A percentile compares a stretch with the other conserved stretches of the same genome.
phyloP scores from a whole-genome alignment of 2,329 filamentous ascomycete genomes.

The Epichloe glyceriae region DNA sequence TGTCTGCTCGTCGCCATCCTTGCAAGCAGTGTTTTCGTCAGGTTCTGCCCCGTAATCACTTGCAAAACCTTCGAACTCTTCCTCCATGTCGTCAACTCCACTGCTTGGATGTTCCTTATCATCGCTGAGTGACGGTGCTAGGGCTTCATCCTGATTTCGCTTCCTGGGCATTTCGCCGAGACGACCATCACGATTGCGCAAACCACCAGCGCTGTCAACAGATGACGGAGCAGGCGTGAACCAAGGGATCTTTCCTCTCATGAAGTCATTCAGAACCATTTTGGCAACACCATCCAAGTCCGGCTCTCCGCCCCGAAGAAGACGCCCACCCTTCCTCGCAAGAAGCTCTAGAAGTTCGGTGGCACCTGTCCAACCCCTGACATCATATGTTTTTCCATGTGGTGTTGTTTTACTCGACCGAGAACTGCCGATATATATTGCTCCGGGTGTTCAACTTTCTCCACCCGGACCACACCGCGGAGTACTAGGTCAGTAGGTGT shows the following conservation, averaged over 20 bases:
- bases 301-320: slow-evolving; percentile 86
- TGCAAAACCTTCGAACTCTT: not conserved
- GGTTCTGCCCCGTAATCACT: not conserved
- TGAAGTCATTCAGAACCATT: slow-evolving; percentile 93
- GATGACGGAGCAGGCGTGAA: slow-evolving; percentile 66
- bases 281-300: slow-evolving; percentile 92
- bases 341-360: slow-evolving; percentile 78
- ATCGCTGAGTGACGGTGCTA: slow-evolving; percentile 20
- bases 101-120: not conserved
- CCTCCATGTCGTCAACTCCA: not conserved
- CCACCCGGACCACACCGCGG: slow-evolving; percentile 81
- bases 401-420: slow-evolving; percentile 65
- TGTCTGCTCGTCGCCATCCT: not conserved
- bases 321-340: slow-evolving; percentile 71
- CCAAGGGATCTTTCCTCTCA: slow-evolving; percentile 93
- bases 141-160: slow-evolving; percentile 49
- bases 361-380: slow-evolving; percentile 64
- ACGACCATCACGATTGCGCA: slow-evolving; percentile 63
- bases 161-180: slow-evolving; percentile 81
- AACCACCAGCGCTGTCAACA: slow-evolving; percentile 33
- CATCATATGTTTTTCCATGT: slow-evolving; percentile 87
- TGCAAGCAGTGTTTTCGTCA: not conserved
- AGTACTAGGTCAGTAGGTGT: slow-evolving; percentile 79
- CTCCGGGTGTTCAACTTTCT: slow-evolving; percentile 92
- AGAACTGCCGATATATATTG: slow-evolving; percentile 87